These are phyloP conservation scores for Trifolium subterraneum DNA, from an alignment of 306 rosid genomes.

Conservation along the genomic window DNA sequence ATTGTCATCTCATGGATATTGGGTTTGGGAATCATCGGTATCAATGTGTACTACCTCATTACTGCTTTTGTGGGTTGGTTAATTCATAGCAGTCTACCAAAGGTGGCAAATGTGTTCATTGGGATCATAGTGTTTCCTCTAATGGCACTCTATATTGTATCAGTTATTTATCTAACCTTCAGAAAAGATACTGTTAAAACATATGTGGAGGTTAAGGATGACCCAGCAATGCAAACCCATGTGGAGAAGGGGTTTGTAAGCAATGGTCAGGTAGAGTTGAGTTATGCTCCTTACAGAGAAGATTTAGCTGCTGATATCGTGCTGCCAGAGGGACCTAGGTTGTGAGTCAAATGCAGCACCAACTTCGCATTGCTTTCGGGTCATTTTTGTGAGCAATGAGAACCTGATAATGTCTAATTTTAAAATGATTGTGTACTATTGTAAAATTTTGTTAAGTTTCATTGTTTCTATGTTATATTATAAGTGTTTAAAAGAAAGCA, in stretches of 20 bases:
- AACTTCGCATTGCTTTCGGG: constrained; percentile 1
- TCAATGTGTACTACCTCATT: constrained; percentile 81
- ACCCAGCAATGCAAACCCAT: constrained; percentile 53
- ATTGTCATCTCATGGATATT: constrained; percentile 76
- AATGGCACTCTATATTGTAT: constrained; percentile 61
- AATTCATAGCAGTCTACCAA: constrained; percentile 66
- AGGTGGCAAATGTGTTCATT: constrained; percentile 64
- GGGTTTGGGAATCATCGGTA: constrained; percentile 65
- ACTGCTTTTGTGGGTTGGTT: constrained; percentile 79
- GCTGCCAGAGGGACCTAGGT: constrained; percentile 42
- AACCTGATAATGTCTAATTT: constrained; percentile 9
- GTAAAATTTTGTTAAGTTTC: constrained; percentile 3
- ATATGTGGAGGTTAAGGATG: constrained; percentile 49
- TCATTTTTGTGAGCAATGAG: constrained; percentile 16
- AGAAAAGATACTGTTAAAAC: constrained; percentile 73
- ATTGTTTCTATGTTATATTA: neutral
- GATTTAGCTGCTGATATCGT: constrained; percentile 66
- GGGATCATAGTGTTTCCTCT: constrained; percentile 81
- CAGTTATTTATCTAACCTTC: constrained; percentile 66
- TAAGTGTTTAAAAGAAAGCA: neutral
- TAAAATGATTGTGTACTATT: neutral
- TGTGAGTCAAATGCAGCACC: constrained; percentile 18
- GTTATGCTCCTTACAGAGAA: constrained; percentile 57
- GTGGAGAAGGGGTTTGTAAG: constrained; percentile 56
- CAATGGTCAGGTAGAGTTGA: constrained; percentile 41